Evolutionary conservation across 179 eudicot genomes (phyloP).

Genomic region (Beta corolliflora): DNA sequence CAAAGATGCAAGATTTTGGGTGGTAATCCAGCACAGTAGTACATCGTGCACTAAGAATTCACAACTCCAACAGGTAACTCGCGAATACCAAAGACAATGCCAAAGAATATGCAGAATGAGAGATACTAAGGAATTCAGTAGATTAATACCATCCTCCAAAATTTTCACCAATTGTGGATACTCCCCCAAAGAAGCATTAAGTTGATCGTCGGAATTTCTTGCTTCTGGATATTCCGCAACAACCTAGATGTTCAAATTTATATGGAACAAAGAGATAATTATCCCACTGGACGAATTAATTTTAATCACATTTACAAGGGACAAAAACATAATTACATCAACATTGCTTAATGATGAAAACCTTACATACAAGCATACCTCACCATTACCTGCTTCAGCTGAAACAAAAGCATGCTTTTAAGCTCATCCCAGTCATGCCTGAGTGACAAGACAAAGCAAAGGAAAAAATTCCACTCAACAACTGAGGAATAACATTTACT

Average conservation of each 20-base stretch:
- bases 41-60: not conserved
- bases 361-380: conserved; percentile 50
- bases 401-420: conserved; percentile 64
- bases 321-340: not conserved
- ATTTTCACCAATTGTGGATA: conserved; percentile 57
- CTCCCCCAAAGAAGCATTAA: conserved; percentile 60
- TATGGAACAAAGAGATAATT: conserved; percentile 23
- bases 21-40: not conserved
- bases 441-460: conserved; percentile 21
- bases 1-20: not conserved
- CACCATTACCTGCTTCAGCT: conserved; percentile 91
- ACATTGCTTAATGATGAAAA: conserved; percentile 15
- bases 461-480: conserved; percentile 9
- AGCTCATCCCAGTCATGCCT: conserved; percentile 73
- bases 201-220: conserved; percentile 52
- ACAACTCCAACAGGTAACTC: not conserved
- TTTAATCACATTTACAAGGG: conserved; percentile 1
- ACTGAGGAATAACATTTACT: not conserved
- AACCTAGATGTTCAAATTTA: conserved; percentile 47
- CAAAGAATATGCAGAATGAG: not conserved
- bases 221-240: conserved; percentile 77
- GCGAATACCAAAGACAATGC: not conserved
- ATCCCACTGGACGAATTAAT: conserved; percentile 13
- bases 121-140: not conserved
- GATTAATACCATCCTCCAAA: conserved; percentile 76